These are phyloP conservation scores for Hylodesmum podocarpum DNA, from an alignment of 306 rosid genomes.

Conservation along the genomic window DNA sequence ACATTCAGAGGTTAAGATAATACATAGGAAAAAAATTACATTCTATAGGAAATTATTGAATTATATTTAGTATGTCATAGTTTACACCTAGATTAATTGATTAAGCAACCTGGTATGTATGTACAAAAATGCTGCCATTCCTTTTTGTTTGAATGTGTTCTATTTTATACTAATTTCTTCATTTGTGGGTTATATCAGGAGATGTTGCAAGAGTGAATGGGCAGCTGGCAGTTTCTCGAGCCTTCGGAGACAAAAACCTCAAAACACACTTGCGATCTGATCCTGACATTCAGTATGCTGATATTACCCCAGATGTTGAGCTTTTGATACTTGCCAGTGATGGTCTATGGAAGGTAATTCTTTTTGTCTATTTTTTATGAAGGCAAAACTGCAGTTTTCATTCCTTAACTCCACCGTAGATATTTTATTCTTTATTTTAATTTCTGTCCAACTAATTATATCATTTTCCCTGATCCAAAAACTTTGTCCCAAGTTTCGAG, in stretches of 20 bases:
- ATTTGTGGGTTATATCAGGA: constrained; percentile 44
- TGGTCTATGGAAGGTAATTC: constrained; percentile 82
- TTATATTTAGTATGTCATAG: neutral
- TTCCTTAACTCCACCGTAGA: neutral
- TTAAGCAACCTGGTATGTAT: neutral
- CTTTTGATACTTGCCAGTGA: constrained; percentile 81
- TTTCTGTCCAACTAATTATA: neutral
- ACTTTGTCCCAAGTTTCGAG: neutral
- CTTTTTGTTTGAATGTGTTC: neutral
- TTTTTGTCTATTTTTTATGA: constrained; percentile 1
- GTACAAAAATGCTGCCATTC: neutral
- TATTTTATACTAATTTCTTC: constrained; percentile 11
- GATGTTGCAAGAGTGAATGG: constrained; percentile 93
- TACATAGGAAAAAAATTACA: neutral
- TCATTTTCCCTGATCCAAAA: neutral
- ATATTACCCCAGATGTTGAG: constrained; percentile 48
- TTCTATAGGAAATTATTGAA: neutral
- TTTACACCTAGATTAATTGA: neutral
- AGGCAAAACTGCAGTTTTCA: neutral
- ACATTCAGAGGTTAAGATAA: neutral
- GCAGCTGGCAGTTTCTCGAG: constrained; percentile 91
- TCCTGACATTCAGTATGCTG: constrained; percentile 56
- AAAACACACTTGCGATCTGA: constrained; percentile 79
- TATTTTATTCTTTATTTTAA: no score
- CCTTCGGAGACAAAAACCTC: constrained; percentile 93